Conservation (phyloP, 2,329 filamentous ascomycete species). For the Sarocladiaceae sp. region DNA sequence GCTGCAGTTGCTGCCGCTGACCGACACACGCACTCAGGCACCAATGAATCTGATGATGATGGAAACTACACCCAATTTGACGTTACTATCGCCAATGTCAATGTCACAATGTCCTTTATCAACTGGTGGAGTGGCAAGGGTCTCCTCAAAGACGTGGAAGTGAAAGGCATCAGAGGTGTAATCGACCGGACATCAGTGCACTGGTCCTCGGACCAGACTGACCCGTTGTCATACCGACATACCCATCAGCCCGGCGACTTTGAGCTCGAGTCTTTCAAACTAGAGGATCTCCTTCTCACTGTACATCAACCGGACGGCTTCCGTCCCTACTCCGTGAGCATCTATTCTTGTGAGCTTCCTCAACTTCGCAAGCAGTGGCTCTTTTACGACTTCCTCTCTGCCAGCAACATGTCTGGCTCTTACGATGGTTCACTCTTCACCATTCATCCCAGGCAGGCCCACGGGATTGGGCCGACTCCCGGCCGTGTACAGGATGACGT, state of each 20-base stretch:
- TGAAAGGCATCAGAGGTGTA: constrained; percentile 88
- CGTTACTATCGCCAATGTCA: constrained; percentile 87
- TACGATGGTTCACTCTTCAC: constrained; percentile 96
- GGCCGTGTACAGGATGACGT: constrained; percentile 47
- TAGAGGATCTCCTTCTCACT: constrained; percentile 88
- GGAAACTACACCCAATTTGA: constrained; percentile 98
- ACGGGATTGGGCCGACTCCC: constrained; percentile 58
- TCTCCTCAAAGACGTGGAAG: constrained; percentile 81
- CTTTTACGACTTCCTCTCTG: constrained; percentile 94
- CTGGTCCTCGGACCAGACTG: constrained; percentile 58
- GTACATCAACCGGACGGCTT: constrained; percentile 86
- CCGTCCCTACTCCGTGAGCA: constrained; percentile 90
- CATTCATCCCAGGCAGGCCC: constrained; percentile 88
- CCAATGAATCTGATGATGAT: constrained; percentile 57
- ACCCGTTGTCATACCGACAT: constrained; percentile 83
- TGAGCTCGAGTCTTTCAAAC: constrained; percentile 92
- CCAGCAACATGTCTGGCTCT: constrained; percentile 92
- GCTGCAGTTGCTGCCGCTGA: constrained; percentile 79
- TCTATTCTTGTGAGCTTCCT: constrained; percentile 91
- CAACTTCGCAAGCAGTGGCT: constrained; percentile 92
- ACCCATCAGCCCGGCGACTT: constrained; percentile 89
- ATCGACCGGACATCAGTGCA: constrained; percentile 81
- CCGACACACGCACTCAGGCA: constrained; percentile 37
- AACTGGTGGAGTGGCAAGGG: constrained; percentile 99
- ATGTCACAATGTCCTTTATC: constrained; percentile 93